Percentiles rank a stretch among this genome's conserved stretches.
These are phyloP conservation scores for cucumber (Cucumis sativus) DNA, from an alignment of 306 rosid genomes.

Conservation along the genomic window DNA sequence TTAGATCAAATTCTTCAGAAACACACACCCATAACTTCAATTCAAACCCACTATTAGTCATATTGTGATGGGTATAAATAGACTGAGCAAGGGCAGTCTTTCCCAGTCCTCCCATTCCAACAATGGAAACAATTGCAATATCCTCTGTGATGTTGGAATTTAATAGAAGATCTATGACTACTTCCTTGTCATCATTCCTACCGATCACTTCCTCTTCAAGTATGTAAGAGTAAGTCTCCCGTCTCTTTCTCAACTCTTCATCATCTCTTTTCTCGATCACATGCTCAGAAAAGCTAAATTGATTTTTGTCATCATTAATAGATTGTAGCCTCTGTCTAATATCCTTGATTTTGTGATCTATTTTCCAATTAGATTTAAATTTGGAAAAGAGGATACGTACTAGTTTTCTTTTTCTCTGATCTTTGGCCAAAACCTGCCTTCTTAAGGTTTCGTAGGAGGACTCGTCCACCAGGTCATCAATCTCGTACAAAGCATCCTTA, in stretches of 20 bases:
- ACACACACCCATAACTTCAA: constrained; percentile 12
- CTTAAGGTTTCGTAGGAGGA: neutral
- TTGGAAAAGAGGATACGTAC: constrained; percentile 11
- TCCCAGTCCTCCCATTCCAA: neutral
- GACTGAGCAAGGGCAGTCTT: neutral
- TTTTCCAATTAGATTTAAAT: neutral
- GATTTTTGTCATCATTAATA: neutral
- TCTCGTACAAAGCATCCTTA: neutral
- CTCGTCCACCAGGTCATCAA: constrained; percentile 9
- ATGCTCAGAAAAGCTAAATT: neutral
- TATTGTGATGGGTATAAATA: neutral
- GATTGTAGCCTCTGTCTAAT: neutral
- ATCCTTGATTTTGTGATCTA: constrained; percentile 8
- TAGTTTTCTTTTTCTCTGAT: neutral
- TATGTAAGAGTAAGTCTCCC: neutral
- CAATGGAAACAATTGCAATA: neutral
- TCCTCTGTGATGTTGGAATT: neutral
- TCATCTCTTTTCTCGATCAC: neutral
- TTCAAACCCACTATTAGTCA: too few relatives aligned
- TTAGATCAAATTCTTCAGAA: constrained; percentile 1
- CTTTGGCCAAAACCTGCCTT: too few relatives aligned
- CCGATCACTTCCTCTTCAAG: neutral
- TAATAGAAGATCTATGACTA: neutral
- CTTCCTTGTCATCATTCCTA: neutral
- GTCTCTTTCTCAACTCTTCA: neutral